A percentile compares a stretch with the other conserved stretches of the same genome.
phyloP scores from a whole-genome alignment of 805 yeast genomes.

The Ogataea trehaloabstinens region DNA sequence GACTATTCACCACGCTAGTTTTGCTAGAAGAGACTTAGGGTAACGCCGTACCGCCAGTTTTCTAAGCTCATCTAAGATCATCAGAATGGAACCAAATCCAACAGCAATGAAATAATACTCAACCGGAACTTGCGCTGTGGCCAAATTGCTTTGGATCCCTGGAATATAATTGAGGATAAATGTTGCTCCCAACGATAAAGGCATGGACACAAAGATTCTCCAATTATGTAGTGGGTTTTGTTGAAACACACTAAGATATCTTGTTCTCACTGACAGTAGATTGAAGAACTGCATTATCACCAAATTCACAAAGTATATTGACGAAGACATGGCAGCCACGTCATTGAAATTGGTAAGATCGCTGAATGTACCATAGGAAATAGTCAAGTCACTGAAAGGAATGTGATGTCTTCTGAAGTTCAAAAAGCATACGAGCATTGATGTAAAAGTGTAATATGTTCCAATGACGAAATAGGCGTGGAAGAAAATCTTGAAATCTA shows the following conservation, averaged over 20 bases:
- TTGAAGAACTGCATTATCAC: conserved; percentile 49
- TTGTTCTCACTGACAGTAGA: conserved; percentile 41
- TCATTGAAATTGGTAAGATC: conserved; percentile 24
- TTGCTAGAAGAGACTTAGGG: conserved; percentile 27
- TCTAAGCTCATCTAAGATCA: conserved; percentile 42
- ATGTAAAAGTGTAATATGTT: conserved; percentile 34
- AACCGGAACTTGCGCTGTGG: background rate
- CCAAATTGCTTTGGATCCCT: conserved; percentile 1
- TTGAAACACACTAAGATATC: conserved; percentile 41
- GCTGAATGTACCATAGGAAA: conserved; percentile 36
- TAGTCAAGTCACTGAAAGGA: conserved; percentile 33
- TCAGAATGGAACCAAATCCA: conserved; percentile 41
- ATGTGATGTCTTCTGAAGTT: conserved; percentile 37
- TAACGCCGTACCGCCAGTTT: conserved; percentile 35
- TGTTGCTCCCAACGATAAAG: conserved; percentile 29
- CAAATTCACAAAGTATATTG: conserved; percentile 45
- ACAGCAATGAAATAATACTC: conserved; percentile 31
- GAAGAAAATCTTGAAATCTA: conserved; percentile 40
- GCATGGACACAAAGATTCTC: conserved; percentile 31
- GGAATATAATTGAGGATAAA: conserved; percentile 3
- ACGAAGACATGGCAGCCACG: conserved; percentile 30
- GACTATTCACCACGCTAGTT: conserved; percentile 4
- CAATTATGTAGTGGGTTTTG: conserved; percentile 37
- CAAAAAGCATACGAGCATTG: conserved; percentile 33
- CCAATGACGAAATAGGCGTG: conserved; percentile 47